A percentile compares a stretch with the other conserved stretches of the same genome.
Conservation (phyloP, 2,329 filamentous ascomycete species). For the Colletotrichum somersetense region DNA sequence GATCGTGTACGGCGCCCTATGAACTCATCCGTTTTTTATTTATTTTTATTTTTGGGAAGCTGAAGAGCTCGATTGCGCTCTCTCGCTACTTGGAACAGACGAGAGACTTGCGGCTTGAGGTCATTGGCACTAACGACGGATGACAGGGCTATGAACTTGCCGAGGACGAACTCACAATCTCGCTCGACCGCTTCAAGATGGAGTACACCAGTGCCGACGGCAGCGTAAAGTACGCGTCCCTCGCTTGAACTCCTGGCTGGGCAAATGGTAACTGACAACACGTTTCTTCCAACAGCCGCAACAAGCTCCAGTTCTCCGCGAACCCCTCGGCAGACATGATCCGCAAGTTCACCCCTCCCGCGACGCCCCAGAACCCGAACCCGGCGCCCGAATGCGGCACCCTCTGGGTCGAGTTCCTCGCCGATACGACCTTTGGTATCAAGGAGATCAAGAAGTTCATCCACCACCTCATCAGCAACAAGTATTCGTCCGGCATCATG, state of each 20-base stretch:
- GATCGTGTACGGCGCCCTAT: constrained; percentile 79
- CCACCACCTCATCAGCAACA: constrained; percentile 81
- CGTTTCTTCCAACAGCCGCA: constrained; percentile 69
- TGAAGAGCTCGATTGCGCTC: no score
- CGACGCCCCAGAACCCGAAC: constrained; percentile 76
- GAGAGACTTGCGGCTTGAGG: background rate
- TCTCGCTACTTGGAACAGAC: background rate
- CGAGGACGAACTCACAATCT: constrained; percentile 89
- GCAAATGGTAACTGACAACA: constrained; percentile 16
- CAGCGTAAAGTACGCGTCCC: constrained; percentile 75
- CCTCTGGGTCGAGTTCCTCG: constrained; percentile 93
- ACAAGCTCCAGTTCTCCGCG: constrained; percentile 88
- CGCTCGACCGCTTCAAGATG: constrained; percentile 82
- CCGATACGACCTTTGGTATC: constrained; percentile 84
- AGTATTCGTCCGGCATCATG: constrained; percentile 92
- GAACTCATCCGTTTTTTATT: background rate
- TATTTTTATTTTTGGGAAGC: no score
- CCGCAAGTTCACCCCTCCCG: constrained; percentile 81
- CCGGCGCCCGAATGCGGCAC: constrained; percentile 83
- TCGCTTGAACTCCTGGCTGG: background rate
- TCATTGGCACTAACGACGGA: constrained; percentile 42
- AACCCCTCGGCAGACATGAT: constrained; percentile 88
- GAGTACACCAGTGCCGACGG: constrained; percentile 81
- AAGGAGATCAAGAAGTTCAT: constrained; percentile 94
- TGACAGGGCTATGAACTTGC: constrained; percentile 90